Percentiles rank a stretch among this genome's conserved stretches.
Evolutionary conservation across 2,329 filamentous ascomycete genomes (phyloP).

Genomic region (Talaromyces rugulosus): DNA sequence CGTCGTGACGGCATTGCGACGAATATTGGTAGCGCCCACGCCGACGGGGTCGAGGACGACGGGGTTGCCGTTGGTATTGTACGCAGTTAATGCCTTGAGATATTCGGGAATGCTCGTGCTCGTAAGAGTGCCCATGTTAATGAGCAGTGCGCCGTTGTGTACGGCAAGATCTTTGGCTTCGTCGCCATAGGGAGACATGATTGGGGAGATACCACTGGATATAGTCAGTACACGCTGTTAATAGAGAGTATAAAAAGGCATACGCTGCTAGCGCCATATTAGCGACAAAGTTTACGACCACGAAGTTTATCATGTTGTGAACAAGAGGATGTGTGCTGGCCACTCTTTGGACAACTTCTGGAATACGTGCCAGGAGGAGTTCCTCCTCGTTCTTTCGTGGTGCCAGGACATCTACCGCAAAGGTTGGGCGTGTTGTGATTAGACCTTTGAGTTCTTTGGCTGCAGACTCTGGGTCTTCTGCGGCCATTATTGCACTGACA

Average conservation of each 20-base stretch:
- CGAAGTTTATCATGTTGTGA: constrained; percentile 97
- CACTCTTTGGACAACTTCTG: constrained; percentile 56
- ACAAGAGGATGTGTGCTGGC: constrained; percentile 65
- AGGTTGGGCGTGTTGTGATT: constrained; percentile 29
- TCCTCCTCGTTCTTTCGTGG: constrained; percentile 25
- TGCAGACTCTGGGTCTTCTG: constrained; percentile 61
- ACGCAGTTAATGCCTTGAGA: constrained; percentile 68
- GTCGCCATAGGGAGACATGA: constrained; percentile 84
- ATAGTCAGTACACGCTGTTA: constrained; percentile 15
- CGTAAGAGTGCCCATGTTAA: constrained; percentile 94
- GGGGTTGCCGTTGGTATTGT: constrained; percentile 72
- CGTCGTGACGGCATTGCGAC: constrained; percentile 65
- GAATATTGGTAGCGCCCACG: constrained; percentile 73
- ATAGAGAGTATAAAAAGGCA: constrained; percentile 11
- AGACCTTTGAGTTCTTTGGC: constrained; percentile 60
- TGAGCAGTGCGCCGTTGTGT: constrained; percentile 72
- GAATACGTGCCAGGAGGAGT: constrained; percentile 32
- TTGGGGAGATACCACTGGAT: constrained; percentile 70
- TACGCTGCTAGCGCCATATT: constrained; percentile 77
- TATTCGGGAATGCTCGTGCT: constrained; percentile 70
- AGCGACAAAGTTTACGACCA: constrained; percentile 92
- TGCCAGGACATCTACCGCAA: constrained; percentile 26
- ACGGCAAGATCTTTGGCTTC: constrained; percentile 78
- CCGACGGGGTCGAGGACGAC: constrained; percentile 88
- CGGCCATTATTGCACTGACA: constrained; percentile 81